These are phyloP conservation scores for Globisporangium yorkense DNA, from an alignment of 352 stramenopile genomes.

Conservation along the genomic window DNA sequence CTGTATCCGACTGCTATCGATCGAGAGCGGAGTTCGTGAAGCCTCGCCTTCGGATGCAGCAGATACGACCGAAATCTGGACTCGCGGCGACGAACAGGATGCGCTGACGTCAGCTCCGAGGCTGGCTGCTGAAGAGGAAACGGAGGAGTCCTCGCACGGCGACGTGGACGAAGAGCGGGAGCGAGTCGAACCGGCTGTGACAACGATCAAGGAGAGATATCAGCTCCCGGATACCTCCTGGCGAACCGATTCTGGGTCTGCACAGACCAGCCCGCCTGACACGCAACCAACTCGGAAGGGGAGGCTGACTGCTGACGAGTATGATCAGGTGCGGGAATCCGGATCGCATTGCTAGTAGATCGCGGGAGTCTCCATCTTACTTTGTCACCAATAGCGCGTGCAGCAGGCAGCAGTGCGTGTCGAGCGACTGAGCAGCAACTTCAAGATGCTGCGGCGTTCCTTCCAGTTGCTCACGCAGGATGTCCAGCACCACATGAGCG, in stretches of 20 bases:
- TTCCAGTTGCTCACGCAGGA: slow-evolving; percentile 55
- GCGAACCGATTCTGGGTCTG: slow-evolving; percentile 2
- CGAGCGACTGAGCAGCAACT: slow-evolving; percentile 23
- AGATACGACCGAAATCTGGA: not conserved
- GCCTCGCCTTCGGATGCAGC: not conserved
- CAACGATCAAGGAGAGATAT: slow-evolving; percentile 42
- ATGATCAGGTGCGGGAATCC: slow-evolving; percentile 19
- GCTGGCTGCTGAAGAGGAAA: not conserved
- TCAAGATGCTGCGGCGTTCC: slow-evolving; percentile 44
- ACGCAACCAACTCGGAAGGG: not conserved
- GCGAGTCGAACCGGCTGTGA: slow-evolving; percentile 2
- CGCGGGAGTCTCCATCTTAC: not conserved
- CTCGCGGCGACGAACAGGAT: not conserved
- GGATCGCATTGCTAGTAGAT: not conserved
- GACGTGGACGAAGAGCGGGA: not conserved
- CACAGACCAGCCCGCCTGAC: too few relatives aligned
- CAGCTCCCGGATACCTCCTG: slow-evolving; percentile 31
- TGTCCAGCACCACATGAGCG: slow-evolving; percentile 44
- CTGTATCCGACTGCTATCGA: slow-evolving; percentile 4
- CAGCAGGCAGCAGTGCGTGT: slow-evolving; percentile 25
- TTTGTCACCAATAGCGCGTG: slow-evolving; percentile 22
- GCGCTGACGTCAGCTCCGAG: not conserved
- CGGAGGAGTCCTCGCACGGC: too few relatives aligned
- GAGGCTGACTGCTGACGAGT: slow-evolving; percentile 26
- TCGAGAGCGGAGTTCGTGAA: not conserved